Base-by-base conservation (phyloP, 257 asterid genomes). In the Craterostigma plantagineum region DNA sequence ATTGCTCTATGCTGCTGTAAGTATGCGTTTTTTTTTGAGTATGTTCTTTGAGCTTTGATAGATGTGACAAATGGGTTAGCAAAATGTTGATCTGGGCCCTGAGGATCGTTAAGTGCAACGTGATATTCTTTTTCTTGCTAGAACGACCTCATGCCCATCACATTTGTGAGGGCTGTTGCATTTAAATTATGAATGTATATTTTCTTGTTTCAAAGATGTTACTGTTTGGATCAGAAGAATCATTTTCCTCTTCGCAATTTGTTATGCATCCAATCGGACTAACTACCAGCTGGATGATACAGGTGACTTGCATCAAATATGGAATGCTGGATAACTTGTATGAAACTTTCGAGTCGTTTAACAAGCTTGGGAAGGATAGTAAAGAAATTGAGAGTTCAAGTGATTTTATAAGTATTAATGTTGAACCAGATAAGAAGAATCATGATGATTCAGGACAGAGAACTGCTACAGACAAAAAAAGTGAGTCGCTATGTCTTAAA, bases 1-100 rank as follows among this genome's bases (percentile, higher is more conserved):
- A 58, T 58, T 87, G 71, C 91, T 87, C 41, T 67, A 67, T 64
- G 72, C 77, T 70, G 93, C 95, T 57, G 98, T 87, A 75, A 59
- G 98, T 68, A 34, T 38, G 40, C 17, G 23, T 14, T 14, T 16
- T 14, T 14, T 14, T 15, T 1, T 15, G 30, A 23, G 30, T 23
- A 23, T 23, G 30, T 23, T 23, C 30, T 23, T 23, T 23, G n/a
- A n/a, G n/a, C n/a, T n/a, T n/a, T n/a, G n/a, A n/a, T n/a, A n/a
- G n/a, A n/a, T n/a, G n/a, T n/a, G n/a, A n/a, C n/a, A n/a, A n/a
- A n/a, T n/a, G n/a, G n/a, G n/a, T n/a, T n/a, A n/a, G n/a, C n/a
- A n/a, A n/a, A n/a, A n/a, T n/a, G n/a, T n/a, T n/a, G n/a, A n/a
- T n/a, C n/a, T n/a, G n/a, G n/a, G n/a, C n/a, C n/a, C n/a, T n/a